A percentile compares a stretch with the other conserved stretches of the same genome.
Evolutionary conservation across 2,329 filamentous ascomycete species (phyloP).

Genomic region (Xylaria sp.): DNA sequence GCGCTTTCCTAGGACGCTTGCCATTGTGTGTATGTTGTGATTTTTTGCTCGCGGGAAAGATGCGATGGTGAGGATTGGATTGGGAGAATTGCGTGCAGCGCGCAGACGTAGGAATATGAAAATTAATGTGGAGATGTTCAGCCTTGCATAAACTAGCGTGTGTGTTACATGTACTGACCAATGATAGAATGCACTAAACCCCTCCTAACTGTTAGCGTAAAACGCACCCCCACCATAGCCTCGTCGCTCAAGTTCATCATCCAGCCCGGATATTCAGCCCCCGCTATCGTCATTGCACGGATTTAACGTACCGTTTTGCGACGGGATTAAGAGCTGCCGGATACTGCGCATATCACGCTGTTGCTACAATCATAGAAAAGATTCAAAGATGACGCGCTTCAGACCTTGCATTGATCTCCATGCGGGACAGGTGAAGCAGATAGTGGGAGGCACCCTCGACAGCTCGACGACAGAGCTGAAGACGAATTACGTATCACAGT

Average conservation of each 20-base stretch:
- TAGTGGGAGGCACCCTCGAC: conserved; percentile 89
- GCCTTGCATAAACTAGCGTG: conserved; percentile 7
- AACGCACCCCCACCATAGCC: background rate
- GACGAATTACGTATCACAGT: conserved; percentile 87
- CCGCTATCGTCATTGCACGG: background rate
- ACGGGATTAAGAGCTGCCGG: background rate
- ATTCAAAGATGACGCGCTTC: conserved; percentile 75
- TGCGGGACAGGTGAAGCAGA: conserved; percentile 96
- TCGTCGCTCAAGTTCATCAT: conserved; percentile 3
- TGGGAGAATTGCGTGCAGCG: background rate
- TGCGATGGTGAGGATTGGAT: background rate
- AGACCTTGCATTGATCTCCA: conserved; percentile 96
- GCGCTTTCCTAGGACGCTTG: conserved; percentile 45
- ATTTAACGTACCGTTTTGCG: background rate
- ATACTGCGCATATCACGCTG: background rate
- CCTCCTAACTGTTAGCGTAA: background rate
- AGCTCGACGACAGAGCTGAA: conserved; percentile 60
- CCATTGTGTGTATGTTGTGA: conserved; percentile 32
- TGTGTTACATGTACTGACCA: conserved; percentile 3
- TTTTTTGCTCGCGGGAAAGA: background rate
- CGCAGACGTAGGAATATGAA: background rate
- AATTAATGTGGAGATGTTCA: conserved; percentile 17
- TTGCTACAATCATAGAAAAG: background rate
- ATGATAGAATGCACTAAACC: conserved; percentile 15
- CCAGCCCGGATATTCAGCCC: background rate